Evolutionary conservation across 2,329 filamentous ascomycete species (phyloP).

Genomic region (Sporothrix protearum): DNA sequence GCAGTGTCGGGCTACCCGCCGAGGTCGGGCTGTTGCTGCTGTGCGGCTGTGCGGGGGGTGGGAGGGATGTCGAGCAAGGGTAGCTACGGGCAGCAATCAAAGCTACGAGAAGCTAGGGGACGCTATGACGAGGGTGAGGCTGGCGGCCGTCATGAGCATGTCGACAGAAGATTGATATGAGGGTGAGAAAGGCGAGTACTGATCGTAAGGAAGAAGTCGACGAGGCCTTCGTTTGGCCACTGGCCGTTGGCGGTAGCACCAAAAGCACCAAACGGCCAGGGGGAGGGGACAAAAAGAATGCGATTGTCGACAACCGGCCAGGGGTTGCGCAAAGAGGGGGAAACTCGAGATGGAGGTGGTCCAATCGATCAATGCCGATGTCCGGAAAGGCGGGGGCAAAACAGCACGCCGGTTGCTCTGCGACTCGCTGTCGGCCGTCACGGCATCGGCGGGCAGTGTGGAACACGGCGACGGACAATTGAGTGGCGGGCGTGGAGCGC

Average conservation of each 20-base stretch:
- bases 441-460: not conserved
- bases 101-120: not conserved
- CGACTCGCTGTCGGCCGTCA: not conserved
- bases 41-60: not conserved
- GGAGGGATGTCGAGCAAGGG: not conserved
- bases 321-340: not conserved
- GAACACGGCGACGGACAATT: not conserved
- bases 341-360: not conserved
- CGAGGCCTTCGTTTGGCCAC: not conserved
- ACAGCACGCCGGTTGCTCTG: not conserved
- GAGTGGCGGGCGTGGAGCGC: not conserved
- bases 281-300: not conserved
- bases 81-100: not conserved
- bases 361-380: not conserved
- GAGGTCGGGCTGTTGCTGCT: not conserved
- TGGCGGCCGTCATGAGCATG: not conserved
- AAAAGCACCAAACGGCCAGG: slow-evolving; percentile 3
- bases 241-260: not conserved
- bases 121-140: not conserved
- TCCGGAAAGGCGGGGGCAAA: not conserved
- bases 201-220: not conserved
- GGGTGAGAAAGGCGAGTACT: not conserved
- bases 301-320: not conserved
- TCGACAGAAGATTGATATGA: not conserved
- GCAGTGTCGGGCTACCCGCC: not conserved